Evolutionary conservation across 495 filamentous ascomycete species (phyloP), one percentile per base, ranked within the genome.

Genomic region (Hypoxylon crocopeplum): DNA sequence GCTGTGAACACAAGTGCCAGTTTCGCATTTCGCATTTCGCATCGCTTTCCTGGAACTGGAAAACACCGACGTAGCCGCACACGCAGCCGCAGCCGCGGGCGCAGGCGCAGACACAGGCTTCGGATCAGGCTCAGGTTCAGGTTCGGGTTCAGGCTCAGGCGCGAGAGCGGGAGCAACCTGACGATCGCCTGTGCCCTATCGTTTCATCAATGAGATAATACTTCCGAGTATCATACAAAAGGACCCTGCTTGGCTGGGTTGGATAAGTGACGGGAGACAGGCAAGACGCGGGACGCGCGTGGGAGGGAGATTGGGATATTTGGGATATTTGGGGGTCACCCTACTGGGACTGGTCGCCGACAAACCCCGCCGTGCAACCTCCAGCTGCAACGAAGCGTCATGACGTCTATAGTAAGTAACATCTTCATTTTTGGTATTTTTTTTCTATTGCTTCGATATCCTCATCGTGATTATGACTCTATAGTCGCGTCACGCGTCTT

Each of bases 331-430:
- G 55, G 61, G 61, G 61, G 55, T 64, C 61, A 56, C 8, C 7
- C n/a, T 12, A 17, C n/a, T 21, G 8, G 38, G 1, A 6, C 38
- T 21, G 16, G 8, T 21, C 10, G 38, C 24, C 51, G 19, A 42
- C 12, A 55, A 33, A 59, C 61, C 61, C 61, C 61, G 53, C 61
- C 30, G 61, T 64, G 46, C 42, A 19, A 38, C 34, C 32, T 34
- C 4, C 32, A 34, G 10, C 32, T n/a, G 32, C 32, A 34, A 19
- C 13, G 44, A 57, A 57, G 49, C 68, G 57, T 52, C 71, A 77
- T 77, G 75, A 75, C 75, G 69, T 77, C 74, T 61, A 77, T 77
- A 70, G 75, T 77, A 60, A 75, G 75, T 74, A 32, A n/a, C 53
- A 22, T 60, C 46, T 27, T 56, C 47, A 21, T 57, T 42, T 29